Conservation (phyloP, 2,329 filamentous ascomycete species). For the Colletotrichum nymphaeae region DNA sequence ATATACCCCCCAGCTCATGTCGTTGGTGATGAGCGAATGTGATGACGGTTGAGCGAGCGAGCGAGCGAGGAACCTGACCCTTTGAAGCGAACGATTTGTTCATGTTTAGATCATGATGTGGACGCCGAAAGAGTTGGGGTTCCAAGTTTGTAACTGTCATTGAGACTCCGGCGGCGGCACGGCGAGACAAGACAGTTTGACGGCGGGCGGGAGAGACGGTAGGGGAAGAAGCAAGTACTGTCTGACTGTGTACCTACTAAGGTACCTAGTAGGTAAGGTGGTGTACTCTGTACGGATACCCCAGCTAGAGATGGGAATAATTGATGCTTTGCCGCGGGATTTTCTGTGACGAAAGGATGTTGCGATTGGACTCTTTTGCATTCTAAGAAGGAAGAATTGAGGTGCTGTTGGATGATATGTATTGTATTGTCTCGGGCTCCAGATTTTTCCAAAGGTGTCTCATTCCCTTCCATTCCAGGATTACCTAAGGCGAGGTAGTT, state of each 20-base stretch:
- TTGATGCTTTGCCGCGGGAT: neutral
- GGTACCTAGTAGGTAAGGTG: too few relatives aligned
- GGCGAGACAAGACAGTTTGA: neutral
- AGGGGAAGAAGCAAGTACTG: slow-evolving; percentile 20
- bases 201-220: slow-evolving; percentile 1
- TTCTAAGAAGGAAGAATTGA: neutral
- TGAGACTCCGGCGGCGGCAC: neutral
- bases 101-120: neutral
- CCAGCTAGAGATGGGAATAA: neutral
- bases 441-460: neutral
- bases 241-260: too few relatives aligned
- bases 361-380: neutral
- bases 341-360: neutral
- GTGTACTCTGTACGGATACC: neutral
- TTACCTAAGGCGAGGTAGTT: neutral
- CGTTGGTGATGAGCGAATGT: neutral
- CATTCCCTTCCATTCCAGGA: neutral
- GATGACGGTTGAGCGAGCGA: neutral
- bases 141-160: neutral
- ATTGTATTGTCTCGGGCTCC: neutral
- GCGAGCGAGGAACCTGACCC: neutral
- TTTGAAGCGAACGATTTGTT: neutral
- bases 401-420: neutral
- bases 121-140: neutral
- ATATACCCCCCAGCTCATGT: neutral